Conservation (phyloP, 306 rosid species). For the Urtica urens region DNA sequence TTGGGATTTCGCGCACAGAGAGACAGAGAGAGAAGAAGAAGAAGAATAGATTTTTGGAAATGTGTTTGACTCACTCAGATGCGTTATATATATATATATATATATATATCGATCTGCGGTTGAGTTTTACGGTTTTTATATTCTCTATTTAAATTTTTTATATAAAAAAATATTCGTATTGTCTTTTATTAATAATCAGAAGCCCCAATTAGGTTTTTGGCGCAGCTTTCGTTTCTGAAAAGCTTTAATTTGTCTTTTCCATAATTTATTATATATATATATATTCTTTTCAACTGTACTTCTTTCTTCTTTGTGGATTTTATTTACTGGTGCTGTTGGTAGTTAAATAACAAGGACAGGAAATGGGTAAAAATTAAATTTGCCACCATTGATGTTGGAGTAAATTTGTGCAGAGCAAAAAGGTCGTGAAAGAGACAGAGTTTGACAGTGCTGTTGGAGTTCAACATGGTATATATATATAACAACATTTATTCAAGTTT, state of each 20-base stretch:
- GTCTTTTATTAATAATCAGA: conserved; percentile 23
- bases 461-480: conserved; percentile 58
- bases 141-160: conserved; percentile 12
- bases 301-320: conserved; percentile 14
- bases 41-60: no score
- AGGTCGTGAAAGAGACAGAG: conserved; percentile 79
- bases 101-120: conserved; percentile 31
- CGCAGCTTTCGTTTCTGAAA: conserved; percentile 31
- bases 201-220: conserved; percentile 12
- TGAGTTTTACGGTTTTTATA: conserved; percentile 16
- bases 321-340: no score
- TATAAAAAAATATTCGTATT: conserved; percentile 16
- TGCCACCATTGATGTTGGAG: conserved; percentile 35
- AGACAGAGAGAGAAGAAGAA: conserved; percentile 3
- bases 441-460: conserved; percentile 37
- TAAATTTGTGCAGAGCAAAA: conserved; percentile 53
- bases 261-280: conserved; percentile 13
- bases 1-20: conserved; percentile 50
- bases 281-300: conserved; percentile 17
- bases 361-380: conserved; percentile 13
- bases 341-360: conserved; percentile 6
- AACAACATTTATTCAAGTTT: conserved; percentile 25
- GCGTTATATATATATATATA: conserved; percentile 11
- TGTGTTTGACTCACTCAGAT: conserved; percentile 68
- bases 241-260: conserved; percentile 73